A percentile compares a stretch with the other conserved stretches of the same genome.
phyloP scores from a whole-genome alignment of 2,329 filamentous ascomycete species.

The Phyllosticta ampelicida region DNA sequence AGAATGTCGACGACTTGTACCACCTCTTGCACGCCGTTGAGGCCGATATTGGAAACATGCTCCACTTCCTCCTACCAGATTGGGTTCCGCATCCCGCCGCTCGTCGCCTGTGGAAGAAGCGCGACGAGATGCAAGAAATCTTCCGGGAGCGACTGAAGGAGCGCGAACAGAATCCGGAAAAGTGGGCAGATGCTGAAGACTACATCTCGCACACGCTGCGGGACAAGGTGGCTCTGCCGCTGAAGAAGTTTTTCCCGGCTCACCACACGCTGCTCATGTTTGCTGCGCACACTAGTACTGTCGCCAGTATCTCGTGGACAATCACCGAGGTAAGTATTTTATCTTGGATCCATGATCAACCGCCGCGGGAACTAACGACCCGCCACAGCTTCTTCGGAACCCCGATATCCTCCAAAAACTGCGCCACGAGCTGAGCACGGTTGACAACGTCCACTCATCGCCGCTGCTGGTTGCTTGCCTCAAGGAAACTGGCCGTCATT shows the following conservation, averaged over 20 bases:
- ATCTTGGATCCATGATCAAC: background rate
- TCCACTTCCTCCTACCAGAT: constrained; percentile 13
- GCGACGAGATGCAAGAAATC: constrained; percentile 9
- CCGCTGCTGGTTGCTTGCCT: constrained; percentile 11
- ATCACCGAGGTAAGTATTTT: constrained; percentile 10
- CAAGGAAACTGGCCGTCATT: constrained; percentile 14
- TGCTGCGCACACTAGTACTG: constrained; percentile 13
- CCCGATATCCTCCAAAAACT: constrained; percentile 9
- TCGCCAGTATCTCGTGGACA: constrained; percentile 13
- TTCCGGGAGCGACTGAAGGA: constrained; percentile 12
- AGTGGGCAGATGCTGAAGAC: constrained; percentile 12
- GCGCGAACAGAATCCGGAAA: constrained; percentile 11
- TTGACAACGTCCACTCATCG: constrained; percentile 8
- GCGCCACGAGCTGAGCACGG: constrained; percentile 11
- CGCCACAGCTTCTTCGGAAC: constrained; percentile 11
- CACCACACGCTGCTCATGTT: constrained; percentile 14
- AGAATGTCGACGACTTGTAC: constrained; percentile 12
- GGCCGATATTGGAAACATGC: constrained; percentile 12
- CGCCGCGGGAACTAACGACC: background rate
- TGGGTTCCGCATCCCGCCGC: constrained; percentile 13
- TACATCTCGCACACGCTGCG: constrained; percentile 14
- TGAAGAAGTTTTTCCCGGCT: constrained; percentile 12
- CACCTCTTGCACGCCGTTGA: constrained; percentile 13
- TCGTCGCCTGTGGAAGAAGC: constrained; percentile 10
- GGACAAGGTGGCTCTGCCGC: constrained; percentile 12